phyloP scores from a whole-genome alignment of 2,329 filamentous ascomycete genomes.

The Colletotrichum sp. region DNA sequence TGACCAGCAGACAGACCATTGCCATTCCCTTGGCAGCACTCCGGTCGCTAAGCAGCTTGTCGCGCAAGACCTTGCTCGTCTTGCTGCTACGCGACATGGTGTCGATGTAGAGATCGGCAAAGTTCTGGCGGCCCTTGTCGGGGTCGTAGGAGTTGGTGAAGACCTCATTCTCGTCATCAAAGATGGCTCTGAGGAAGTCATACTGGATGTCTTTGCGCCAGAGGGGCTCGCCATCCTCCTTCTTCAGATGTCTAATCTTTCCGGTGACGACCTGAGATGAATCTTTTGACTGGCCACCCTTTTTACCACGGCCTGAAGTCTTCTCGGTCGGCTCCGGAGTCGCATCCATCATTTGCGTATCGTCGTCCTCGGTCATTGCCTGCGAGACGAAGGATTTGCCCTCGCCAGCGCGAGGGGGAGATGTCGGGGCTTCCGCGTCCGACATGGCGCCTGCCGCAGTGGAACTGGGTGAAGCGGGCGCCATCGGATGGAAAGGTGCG shows the following conservation, averaged over 20 bases:
- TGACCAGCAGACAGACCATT: conserved; percentile 97
- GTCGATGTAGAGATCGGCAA: conserved; percentile 97
- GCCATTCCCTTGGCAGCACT: conserved; percentile 97
- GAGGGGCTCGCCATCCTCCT: conserved; percentile 85
- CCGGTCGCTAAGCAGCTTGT: conserved; percentile 92
- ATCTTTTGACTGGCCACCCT: conserved; percentile 37
- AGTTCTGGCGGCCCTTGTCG: conserved; percentile 67
- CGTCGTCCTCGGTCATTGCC: conserved; percentile 50
- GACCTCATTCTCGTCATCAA: conserved; percentile 74
- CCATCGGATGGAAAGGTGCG: conserved; percentile 30
- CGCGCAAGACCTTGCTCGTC: conserved; percentile 96
- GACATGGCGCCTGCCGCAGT: conserved; percentile 41
- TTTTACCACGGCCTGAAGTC: conserved; percentile 37
- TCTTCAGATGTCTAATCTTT: conserved; percentile 86
- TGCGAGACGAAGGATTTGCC: conserved; percentile 52
- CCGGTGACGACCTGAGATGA: conserved; percentile 49
- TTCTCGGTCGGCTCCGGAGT: conserved; percentile 50
- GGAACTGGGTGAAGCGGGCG: conserved; percentile 42
- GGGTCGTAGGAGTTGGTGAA: conserved; percentile 92
- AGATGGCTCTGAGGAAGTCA: conserved; percentile 81
- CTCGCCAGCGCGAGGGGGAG: conserved; percentile 43
- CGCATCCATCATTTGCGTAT: conserved; percentile 40
- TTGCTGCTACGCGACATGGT: conserved; percentile 99
- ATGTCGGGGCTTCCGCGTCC: conserved; percentile 51
- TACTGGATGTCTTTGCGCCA: conserved; percentile 90